Evolutionary conservation across 306 rosid species (phyloP).

Genomic region (Corylus heterophylla): DNA sequence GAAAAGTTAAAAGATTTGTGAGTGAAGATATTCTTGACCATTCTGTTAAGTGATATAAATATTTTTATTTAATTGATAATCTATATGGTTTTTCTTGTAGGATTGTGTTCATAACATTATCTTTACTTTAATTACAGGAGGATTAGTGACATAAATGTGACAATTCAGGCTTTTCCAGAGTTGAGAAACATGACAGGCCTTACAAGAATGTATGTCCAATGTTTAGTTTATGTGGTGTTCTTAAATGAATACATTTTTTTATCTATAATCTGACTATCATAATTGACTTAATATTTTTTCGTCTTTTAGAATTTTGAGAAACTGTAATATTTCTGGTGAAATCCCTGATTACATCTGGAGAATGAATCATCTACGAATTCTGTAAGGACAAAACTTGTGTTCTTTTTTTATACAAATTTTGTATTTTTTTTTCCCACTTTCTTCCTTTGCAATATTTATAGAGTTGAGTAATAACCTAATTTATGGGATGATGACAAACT

Average conservation of each 20-base stretch:
- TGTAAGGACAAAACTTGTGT: background rate
- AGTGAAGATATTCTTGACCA: background rate
- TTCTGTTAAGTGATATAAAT: background rate
- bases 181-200: background rate
- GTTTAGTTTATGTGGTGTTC: background rate
- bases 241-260: too few species aligned
- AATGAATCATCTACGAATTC: background rate
- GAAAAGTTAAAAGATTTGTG: background rate
- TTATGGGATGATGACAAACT: background rate
- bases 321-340: slow-evolving; percentile 2
- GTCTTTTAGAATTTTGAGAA: background rate
- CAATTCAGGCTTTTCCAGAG: background rate
- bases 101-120: background rate
- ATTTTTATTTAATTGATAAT: too few species aligned
- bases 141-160: background rate
- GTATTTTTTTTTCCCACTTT: background rate
- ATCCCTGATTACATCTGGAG: background rate
- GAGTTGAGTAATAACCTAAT: background rate
- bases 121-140: background rate
- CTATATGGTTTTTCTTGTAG: background rate
- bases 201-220: slow-evolving; percentile 4
- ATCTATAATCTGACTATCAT: background rate
- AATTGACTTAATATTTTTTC: background rate
- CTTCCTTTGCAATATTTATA: background rate
- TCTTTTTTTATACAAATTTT: background rate